Percentiles rank a stretch among this genome's conserved stretches.
Conservation (phyloP, 495 filamentous ascomycete species). For the Daldinia bambusicola region DNA sequence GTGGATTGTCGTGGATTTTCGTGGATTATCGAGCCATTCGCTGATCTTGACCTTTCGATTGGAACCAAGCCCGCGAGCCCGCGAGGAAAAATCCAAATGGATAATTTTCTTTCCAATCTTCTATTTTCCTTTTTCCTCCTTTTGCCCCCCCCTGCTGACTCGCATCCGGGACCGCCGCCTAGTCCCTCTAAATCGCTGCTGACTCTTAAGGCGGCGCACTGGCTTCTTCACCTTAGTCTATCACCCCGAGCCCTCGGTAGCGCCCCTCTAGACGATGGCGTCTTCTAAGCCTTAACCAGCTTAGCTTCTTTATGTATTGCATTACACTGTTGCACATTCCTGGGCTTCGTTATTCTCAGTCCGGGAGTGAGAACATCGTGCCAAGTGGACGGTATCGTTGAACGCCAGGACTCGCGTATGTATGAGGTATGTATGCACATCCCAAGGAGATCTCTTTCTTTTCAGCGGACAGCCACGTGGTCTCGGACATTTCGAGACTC, state of each 20-base stretch:
- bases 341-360: neutral
- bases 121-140: constrained; percentile 33
- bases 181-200: constrained; percentile 14
- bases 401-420: constrained; percentile 11
- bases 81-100: constrained; percentile 25
- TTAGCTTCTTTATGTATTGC: constrained; percentile 1
- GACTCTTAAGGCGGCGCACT: constrained; percentile 17
- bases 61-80: constrained; percentile 23
- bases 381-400: constrained; percentile 26
- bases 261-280: constrained; percentile 5
- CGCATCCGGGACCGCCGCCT: constrained; percentile 20
- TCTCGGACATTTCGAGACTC: constrained; percentile 37
- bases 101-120: constrained; percentile 22
- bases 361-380: constrained; percentile 23
- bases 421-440: constrained; percentile 7
- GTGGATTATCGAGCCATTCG: constrained; percentile 29
- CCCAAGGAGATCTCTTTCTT: constrained; percentile 22
- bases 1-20: constrained; percentile 13
- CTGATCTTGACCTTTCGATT: constrained; percentile 42
- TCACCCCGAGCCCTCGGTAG: constrained; percentile 30
- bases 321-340: neutral
- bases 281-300: constrained; percentile 22
- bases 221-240: constrained; percentile 15
- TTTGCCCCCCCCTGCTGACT: constrained; percentile 25
- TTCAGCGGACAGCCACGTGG: constrained; percentile 38